Conservation (phyloP, 148 eudicot species). For the Fagopyrum homotropicum region DNA sequence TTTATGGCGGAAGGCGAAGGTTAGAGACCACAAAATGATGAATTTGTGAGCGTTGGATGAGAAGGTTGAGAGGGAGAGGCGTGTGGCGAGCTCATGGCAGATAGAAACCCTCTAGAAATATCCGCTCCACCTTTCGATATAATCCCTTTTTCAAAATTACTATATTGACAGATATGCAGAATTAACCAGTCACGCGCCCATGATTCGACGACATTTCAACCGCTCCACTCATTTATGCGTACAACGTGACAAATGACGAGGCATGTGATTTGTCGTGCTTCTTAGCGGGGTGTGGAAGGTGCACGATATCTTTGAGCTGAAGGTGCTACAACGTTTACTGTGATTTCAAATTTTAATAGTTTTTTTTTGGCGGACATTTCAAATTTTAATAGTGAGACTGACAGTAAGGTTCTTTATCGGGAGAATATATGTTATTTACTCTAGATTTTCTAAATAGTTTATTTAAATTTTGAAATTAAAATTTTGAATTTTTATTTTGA, state of each 20-base stretch:
- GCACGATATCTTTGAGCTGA: too few relatives aligned
- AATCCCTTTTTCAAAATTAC: neutral
- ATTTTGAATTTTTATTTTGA: too few relatives aligned
- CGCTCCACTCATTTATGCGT: neutral
- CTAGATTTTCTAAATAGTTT: too few relatives aligned
- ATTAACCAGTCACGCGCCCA: neutral
- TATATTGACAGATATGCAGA: neutral
- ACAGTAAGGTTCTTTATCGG: too few relatives aligned
- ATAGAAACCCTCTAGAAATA: conserved; percentile 24
- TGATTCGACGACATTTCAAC: neutral
- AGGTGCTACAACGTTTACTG: too few relatives aligned
- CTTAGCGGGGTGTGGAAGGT: neutral
- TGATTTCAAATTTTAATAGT: too few relatives aligned
- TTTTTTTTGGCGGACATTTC: too few relatives aligned
- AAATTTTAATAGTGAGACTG: too few relatives aligned
- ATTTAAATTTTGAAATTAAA: too few relatives aligned
- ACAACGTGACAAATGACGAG: neutral
- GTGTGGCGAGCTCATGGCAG: conserved; percentile 78
- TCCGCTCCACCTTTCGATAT: conserved; percentile 17
- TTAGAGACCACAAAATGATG: conserved; percentile 13
- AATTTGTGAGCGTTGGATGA: conserved; percentile 24
- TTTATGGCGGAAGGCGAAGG: neutral
- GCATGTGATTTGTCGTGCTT: neutral
- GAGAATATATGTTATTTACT: too few relatives aligned
- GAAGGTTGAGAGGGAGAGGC: conserved; percentile 31